Evolutionary conservation across 768 basidiomycete genomes (phyloP).

Genomic region (Suillus hirtellus): DNA sequence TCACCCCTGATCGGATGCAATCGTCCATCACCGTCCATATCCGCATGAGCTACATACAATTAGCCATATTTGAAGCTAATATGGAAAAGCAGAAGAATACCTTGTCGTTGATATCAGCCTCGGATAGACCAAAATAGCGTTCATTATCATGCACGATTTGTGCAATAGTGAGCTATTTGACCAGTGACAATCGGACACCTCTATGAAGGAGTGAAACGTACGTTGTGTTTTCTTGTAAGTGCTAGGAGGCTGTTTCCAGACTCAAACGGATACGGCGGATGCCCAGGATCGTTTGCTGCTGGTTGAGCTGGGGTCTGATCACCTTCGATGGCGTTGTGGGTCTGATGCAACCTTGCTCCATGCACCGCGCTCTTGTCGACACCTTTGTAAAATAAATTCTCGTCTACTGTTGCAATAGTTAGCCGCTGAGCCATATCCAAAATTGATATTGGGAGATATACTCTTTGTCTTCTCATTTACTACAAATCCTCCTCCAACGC

Average conservation of each 20-base stretch:
- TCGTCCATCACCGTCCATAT: slow-evolving; percentile 95
- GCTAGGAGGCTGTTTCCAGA: slow-evolving; percentile 75
- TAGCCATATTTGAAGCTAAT: slow-evolving; percentile 6
- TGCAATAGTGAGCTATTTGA: slow-evolving; percentile 80
- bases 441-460: slow-evolving; percentile 24
- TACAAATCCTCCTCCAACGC: slow-evolving; percentile 92
- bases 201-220: slow-evolving; percentile 37
- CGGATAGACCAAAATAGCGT: slow-evolving; percentile 72
- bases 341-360: slow-evolving; percentile 74
- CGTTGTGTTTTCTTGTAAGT: slow-evolving; percentile 79
- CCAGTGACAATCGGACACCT: background rate
- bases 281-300: slow-evolving; percentile 36
- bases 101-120: slow-evolving; percentile 74
- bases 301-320: slow-evolving; percentile 16
- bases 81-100: slow-evolving; percentile 34
- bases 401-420: slow-evolving; percentile 57
- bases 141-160: slow-evolving; percentile 95
- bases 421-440: background rate
- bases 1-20: slow-evolving; percentile 85
- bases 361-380: slow-evolving; percentile 83
- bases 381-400: slow-evolving; percentile 93
- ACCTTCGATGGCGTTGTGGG: slow-evolving; percentile 41
- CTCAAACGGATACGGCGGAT: slow-evolving; percentile 83
- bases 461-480: slow-evolving; percentile 94
- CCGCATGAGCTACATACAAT: slow-evolving; percentile 49